phyloP scores from a whole-genome alignment of 768 basidiomycete genomes.

The Chalciporus chontae region DNA sequence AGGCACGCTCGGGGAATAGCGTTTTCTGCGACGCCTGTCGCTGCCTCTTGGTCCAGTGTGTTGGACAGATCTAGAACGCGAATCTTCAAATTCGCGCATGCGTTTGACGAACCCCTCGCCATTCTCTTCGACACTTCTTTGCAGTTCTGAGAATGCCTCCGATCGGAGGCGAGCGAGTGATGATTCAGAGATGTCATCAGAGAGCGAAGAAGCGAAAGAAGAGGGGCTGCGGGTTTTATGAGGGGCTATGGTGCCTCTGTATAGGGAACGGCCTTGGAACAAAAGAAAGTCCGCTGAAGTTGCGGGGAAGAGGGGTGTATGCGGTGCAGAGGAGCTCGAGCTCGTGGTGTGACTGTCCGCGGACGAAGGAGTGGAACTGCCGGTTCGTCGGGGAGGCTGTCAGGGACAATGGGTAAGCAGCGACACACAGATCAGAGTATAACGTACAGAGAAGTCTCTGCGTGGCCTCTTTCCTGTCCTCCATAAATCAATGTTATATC shows the following conservation, averaged over 20 bases:
- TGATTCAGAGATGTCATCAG: conserved; percentile 20
- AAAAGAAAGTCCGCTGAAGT: conserved; percentile 51
- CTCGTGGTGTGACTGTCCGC: conserved; percentile 27
- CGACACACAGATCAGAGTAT: background rate
- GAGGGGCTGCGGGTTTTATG: conserved; percentile 21
- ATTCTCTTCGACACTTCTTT: conserved; percentile 55
- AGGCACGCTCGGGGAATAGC: conserved; percentile 27
- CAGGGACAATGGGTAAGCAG: conserved; percentile 7
- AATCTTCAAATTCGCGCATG: conserved; percentile 70
- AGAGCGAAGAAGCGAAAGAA: conserved; percentile 15
- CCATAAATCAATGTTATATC: conserved; percentile 53
- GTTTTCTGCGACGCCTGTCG: conserved; percentile 43
- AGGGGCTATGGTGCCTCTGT: conserved; percentile 1
- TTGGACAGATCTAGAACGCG: conserved; percentile 40
- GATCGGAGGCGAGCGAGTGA: conserved; percentile 48
- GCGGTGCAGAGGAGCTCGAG: conserved; percentile 26
- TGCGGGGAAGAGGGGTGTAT: conserved; percentile 40
- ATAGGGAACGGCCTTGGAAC: conserved; percentile 29
- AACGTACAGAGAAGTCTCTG: conserved; percentile 44
- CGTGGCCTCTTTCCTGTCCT: conserved; percentile 54
- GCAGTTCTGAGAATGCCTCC: conserved; percentile 63
- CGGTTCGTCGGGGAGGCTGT: conserved; percentile 20
- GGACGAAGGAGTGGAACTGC: conserved; percentile 29
- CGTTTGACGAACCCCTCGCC: conserved; percentile 67
- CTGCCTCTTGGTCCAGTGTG: conserved; percentile 38